phyloP scores from a whole-genome alignment of 176 grass and related monocot species.

The Tillandsia fasciculata region DNA sequence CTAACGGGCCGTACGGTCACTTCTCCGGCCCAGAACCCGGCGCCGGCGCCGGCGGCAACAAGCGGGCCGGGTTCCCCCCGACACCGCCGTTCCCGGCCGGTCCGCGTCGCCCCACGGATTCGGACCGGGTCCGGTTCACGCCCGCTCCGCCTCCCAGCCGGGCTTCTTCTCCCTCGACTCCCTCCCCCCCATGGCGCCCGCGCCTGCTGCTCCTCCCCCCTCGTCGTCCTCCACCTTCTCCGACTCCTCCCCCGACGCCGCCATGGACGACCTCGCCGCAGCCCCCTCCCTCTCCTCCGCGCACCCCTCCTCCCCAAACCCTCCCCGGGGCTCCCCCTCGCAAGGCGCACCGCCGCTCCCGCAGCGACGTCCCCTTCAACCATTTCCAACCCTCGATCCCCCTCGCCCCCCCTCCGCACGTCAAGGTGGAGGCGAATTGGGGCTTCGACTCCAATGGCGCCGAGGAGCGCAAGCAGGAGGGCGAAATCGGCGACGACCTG shows the following conservation, averaged over 20 bases:
- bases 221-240: constrained; percentile 3
- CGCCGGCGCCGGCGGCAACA: neutral
- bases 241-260: constrained; percentile 25
- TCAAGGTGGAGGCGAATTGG: constrained; percentile 39
- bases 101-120: neutral
- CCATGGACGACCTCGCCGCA: neutral
- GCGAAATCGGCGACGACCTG: constrained; percentile 46
- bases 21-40: neutral
- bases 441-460: constrained; percentile 26
- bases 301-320: neutral
- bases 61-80: neutral
- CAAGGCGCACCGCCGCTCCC: constrained; percentile 2
- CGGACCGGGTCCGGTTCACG: neutral
- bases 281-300: neutral
- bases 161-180: constrained; percentile 13
- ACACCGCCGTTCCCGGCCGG: neutral
- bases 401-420: constrained; percentile 29
- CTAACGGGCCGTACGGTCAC: neutral
- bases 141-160: neutral
- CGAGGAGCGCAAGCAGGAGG: constrained; percentile 6
- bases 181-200: neutral
- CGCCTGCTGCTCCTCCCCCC: neutral
- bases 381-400: constrained; percentile 47
- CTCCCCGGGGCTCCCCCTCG: neutral
- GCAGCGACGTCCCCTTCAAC: constrained; percentile 67